Conservation (phyloP, 768 basidiomycete species). For the Hortiboletus campestris region DNA sequence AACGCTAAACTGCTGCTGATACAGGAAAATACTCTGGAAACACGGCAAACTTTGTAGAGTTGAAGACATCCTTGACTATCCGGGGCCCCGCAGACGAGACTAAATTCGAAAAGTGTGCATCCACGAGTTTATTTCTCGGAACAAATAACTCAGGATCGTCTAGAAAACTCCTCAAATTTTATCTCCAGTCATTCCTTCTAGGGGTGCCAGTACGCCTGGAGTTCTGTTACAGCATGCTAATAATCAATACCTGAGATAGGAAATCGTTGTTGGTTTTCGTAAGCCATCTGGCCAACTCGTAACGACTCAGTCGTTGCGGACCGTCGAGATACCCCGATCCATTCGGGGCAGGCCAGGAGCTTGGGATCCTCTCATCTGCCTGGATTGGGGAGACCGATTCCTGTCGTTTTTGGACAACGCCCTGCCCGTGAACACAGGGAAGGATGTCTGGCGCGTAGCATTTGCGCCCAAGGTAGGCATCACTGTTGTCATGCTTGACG, state of each 20-base stretch:
- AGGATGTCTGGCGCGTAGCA: constrained; percentile 66
- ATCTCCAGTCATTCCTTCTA: constrained; percentile 87
- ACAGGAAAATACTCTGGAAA: constrained; percentile 59
- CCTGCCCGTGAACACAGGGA: constrained; percentile 24
- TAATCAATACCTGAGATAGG: constrained; percentile 40
- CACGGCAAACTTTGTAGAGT: constrained; percentile 73
- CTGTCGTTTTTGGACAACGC: constrained; percentile 51
- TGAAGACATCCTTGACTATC: constrained; percentile 82
- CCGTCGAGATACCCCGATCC: constrained; percentile 73
- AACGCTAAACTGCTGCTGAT: not conserved
- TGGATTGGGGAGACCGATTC: constrained; percentile 71
- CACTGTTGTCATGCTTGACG: constrained; percentile 47
- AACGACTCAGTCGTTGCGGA: constrained; percentile 70
- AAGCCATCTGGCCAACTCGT: constrained; percentile 69
- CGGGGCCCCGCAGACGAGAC: constrained; percentile 59
- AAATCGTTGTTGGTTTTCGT: constrained; percentile 86
- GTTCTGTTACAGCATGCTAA: not conserved
- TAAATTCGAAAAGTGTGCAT: constrained; percentile 74
- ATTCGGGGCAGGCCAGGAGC: constrained; percentile 70
- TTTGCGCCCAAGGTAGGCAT: constrained; percentile 62
- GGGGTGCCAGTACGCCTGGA: constrained; percentile 73
- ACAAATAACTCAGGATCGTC: constrained; percentile 3
- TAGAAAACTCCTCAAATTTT: constrained; percentile 90
- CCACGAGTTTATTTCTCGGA: not conserved
- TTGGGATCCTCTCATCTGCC: constrained; percentile 76